These are phyloP conservation scores for Schizosaccharomyces octosporus DNA, from an alignment of 805 yeast species.

Conservation along the genomic window DNA sequence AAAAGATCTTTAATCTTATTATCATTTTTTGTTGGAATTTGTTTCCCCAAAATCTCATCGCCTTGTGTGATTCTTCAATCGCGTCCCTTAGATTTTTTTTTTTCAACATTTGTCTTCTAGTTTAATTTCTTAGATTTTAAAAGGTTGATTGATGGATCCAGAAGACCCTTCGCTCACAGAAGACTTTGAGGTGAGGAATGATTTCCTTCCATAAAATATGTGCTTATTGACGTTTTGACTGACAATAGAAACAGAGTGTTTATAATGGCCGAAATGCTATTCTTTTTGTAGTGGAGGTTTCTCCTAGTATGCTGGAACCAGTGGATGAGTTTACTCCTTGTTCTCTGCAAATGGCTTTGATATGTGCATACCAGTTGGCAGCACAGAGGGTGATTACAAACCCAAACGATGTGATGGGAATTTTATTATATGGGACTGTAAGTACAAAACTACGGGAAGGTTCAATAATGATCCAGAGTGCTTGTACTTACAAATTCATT, in stretches of 20 bases:
- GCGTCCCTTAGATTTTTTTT: too few species aligned
- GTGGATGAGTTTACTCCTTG: constrained; percentile 6
- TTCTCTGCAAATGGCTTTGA: constrained; percentile 16
- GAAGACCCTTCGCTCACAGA: too few species aligned
- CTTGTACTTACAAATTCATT: constrained; percentile 23
- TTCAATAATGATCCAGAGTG: not conserved
- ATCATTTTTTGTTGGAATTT: too few species aligned
- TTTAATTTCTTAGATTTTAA: too few species aligned
- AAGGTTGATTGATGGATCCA: too few species aligned
- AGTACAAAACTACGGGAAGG: not conserved
- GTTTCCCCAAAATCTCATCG: too few species aligned
- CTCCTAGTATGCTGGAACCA: constrained; percentile 12
- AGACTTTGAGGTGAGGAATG: too few species aligned
- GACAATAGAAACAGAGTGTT: constrained; percentile 3
- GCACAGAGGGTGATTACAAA: constrained; percentile 37
- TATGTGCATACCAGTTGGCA: constrained; percentile 35
- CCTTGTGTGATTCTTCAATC: too few species aligned
- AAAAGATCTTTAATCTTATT: too few species aligned
- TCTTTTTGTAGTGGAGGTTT: constrained; percentile 15
- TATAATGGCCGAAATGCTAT: constrained; percentile 14
- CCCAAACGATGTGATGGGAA: constrained; percentile 53
- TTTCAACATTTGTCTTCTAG: too few species aligned
- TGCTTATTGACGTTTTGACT: not conserved
- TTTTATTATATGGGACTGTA: constrained; percentile 24
- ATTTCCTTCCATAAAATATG: too few species aligned